phyloP scores from a whole-genome alignment of 208 protist genomes.

The Wallacemonas sp. region DNA sequence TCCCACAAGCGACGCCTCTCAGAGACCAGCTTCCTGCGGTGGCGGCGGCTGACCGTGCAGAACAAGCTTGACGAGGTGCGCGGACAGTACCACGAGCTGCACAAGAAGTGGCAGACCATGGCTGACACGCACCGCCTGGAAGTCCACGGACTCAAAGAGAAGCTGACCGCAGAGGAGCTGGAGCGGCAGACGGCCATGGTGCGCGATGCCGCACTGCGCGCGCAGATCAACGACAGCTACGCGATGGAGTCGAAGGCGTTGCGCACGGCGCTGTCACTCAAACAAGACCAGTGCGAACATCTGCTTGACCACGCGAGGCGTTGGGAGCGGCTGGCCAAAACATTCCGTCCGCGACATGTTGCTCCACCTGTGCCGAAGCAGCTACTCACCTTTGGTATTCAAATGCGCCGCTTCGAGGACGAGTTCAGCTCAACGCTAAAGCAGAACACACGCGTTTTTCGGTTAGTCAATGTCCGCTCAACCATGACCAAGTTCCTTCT shows the following conservation, averaged over 20 bases:
- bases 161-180: slow-evolving; percentile 12
- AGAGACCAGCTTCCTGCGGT: slow-evolving; percentile 67
- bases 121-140: background rate
- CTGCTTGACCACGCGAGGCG: slow-evolving; percentile 35
- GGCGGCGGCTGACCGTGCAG: slow-evolving; percentile 59
- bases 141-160: slow-evolving; percentile 15
- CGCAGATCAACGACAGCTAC: slow-evolving; percentile 69
- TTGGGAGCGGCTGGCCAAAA: slow-evolving; percentile 82
- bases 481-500: slow-evolving; percentile 39
- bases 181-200: slow-evolving; percentile 12
- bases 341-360: slow-evolving; percentile 39
- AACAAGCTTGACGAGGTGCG: slow-evolving; percentile 31
- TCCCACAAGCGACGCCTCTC: slow-evolving; percentile 25
- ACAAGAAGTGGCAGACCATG: slow-evolving; percentile 9
- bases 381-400: slow-evolving; percentile 22
- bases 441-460: slow-evolving; percentile 5
- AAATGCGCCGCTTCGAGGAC: slow-evolving; percentile 45
- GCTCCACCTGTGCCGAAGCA: slow-evolving; percentile 33
- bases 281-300: slow-evolving; percentile 17
- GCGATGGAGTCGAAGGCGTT: slow-evolving; percentile 47
- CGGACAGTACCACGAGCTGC: slow-evolving; percentile 5
- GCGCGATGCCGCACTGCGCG: slow-evolving; percentile 45
- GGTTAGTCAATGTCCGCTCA: background rate
- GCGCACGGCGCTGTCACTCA: slow-evolving; percentile 36
- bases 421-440: slow-evolving; percentile 17